Evolutionary conservation across 75 land plant species (phyloP), one percentile per base, ranked within the genome.

Genomic region (Picea sitchensis): DNA sequence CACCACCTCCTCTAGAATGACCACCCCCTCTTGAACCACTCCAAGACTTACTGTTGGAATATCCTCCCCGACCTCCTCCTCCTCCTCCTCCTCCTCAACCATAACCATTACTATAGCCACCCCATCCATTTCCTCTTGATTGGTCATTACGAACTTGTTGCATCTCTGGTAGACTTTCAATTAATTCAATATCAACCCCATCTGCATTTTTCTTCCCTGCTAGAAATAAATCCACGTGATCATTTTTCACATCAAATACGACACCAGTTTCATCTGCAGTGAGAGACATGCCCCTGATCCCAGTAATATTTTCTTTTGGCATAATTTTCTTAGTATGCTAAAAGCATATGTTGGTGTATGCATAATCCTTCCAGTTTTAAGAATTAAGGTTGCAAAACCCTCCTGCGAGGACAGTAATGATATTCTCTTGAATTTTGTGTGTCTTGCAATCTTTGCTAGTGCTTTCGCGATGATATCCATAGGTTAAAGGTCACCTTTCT

Each of bases 241-340:
- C 90, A 64, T 84, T 61, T 2, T 92, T 86, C 56, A 91, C 98
- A 88, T 97, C 98, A 89, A 97, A 95, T 11, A 97, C 94, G 0
- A 94, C 98, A 76, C 95, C 92, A 73, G 59, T 88, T 58, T 92
- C 98, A 85, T 95, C 98, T 67, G 85, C 88, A 3, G 98, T 97
- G 5, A 97, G 82, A 58, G 91, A 78, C 81, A 97, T 76, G 51
- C 92, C 92, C 75, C 86, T 86, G 26, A 97, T 83, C 68, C 81
- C 83, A 58, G 83, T 87, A 69, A 92, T 84, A 73, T 82, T 83
- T 6, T 94, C 94, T 65, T 97, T 98, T 23, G 95, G 88, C 75
- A 97, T 63, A 61, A 87, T 84, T 67, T 88, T 68, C 89, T 83
- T 79, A 97, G 79, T 8, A 82, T 69, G 67, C 84, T 84, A 79